A percentile compares a stretch with the other conserved stretches of the same genome.
Evolutionary conservation across 371 early-diverging fungal species (phyloP).

Genomic region (Nematocida parisii): DNA sequence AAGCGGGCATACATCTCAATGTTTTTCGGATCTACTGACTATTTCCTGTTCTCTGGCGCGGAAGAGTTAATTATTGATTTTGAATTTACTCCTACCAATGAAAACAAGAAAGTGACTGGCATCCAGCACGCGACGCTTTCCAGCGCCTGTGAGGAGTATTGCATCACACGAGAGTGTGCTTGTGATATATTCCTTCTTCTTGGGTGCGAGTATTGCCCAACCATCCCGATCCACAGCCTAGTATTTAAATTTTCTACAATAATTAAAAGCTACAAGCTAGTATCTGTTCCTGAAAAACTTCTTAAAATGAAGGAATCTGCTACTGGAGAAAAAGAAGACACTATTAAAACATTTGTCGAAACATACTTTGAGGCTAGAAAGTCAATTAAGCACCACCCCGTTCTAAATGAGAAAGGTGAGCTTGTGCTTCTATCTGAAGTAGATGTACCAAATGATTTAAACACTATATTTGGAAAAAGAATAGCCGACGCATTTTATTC

Average conservation of each 20-base stretch:
- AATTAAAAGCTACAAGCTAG: background rate
- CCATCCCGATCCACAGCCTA: conserved; percentile 59
- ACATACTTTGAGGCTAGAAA: conserved; percentile 39
- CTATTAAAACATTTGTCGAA: conserved; percentile 24
- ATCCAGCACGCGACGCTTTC: background rate
- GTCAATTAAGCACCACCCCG: conserved; percentile 58
- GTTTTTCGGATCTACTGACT: conserved; percentile 65
- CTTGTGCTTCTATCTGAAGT: conserved; percentile 38
- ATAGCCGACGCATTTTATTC: conserved; percentile 13
- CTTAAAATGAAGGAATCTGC: background rate
- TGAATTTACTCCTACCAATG: background rate
- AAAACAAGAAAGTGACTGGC: background rate
- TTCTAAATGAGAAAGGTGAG: conserved; percentile 61
- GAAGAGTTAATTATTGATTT: conserved; percentile 60
- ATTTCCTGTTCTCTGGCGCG: conserved; percentile 59
- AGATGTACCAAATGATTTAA: conserved; percentile 49
- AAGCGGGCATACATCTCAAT: conserved; percentile 57
- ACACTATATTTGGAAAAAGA: conserved; percentile 60
- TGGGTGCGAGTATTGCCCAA: conserved; percentile 68
- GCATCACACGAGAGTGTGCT: conserved; percentile 20
- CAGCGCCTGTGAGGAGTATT: conserved; percentile 13
- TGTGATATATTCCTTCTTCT: conserved; percentile 36
- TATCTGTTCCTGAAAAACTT: background rate
- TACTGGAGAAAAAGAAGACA: background rate
- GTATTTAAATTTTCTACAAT: conserved; percentile 51